These are phyloP conservation scores for Hyaloscypha finlandica DNA, from an alignment of 495 filamentous ascomycete species.

Conservation along the genomic window DNA sequence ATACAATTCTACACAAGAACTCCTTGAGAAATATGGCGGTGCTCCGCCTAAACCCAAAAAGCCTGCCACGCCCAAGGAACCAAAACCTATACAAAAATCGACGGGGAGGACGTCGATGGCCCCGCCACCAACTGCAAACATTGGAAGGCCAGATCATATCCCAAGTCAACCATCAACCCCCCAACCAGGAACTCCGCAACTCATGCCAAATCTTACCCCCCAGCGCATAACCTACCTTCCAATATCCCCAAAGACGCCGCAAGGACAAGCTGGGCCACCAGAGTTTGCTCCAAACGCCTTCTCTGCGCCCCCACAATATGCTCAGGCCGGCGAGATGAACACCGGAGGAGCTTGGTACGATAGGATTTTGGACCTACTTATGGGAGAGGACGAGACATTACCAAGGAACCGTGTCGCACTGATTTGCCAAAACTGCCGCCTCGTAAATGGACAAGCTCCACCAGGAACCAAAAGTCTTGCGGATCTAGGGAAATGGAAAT, in stretches of 20 bases:
- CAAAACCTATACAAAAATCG: slow-evolving; percentile 19
- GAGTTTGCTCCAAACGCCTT: slow-evolving; percentile 63
- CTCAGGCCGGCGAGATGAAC: slow-evolving; percentile 38
- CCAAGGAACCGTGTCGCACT: slow-evolving; percentile 88
- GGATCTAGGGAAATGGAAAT: slow-evolving; percentile 88
- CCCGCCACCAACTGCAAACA: slow-evolving; percentile 85
- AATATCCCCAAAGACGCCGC: slow-evolving; percentile 20
- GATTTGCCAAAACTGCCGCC: slow-evolving; percentile 78
- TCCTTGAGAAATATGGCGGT: slow-evolving; percentile 92
- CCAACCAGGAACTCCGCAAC: slow-evolving; percentile 25
- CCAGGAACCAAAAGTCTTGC: slow-evolving; percentile 76
- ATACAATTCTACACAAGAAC: slow-evolving; percentile 89
- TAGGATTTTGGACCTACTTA: slow-evolving; percentile 82
- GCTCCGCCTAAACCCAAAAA: slow-evolving; percentile 49
- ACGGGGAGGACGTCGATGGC: slow-evolving; percentile 21
- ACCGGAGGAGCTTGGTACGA: slow-evolving; percentile 81
- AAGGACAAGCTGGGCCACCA: slow-evolving; percentile 27
- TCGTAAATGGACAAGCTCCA: slow-evolving; percentile 96
- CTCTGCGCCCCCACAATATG: slow-evolving; percentile 29
- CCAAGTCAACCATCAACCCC: slow-evolving; percentile 31
- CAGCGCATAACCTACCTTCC: slow-evolving; percentile 20
- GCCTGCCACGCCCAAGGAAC: slow-evolving; percentile 15
- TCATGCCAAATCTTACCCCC: slow-evolving; percentile 29
- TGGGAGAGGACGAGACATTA: slow-evolving; percentile 93
- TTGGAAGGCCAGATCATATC: slow-evolving; percentile 44